A percentile compares a stretch with the other conserved stretches of the same genome.
Evolutionary conservation across 2,329 filamentous ascomycete species (phyloP).

Genomic region (Tolypocladium paradoxum): DNA sequence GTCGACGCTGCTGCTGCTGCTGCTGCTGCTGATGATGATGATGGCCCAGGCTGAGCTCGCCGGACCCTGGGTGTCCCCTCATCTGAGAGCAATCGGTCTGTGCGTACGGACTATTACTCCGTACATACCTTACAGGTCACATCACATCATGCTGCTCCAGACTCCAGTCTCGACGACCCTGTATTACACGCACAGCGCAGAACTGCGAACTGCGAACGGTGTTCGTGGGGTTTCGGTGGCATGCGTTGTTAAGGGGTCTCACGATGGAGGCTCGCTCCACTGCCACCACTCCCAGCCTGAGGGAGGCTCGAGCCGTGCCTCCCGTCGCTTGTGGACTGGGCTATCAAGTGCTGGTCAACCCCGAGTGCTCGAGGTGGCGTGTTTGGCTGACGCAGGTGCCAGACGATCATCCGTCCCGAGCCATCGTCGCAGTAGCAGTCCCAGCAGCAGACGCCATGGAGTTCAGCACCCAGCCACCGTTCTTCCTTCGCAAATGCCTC

Average conservation of each 20-base stretch:
- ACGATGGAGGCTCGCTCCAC: neutral
- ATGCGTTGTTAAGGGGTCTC: neutral
- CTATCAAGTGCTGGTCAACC: neutral
- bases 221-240: neutral
- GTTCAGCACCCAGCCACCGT: neutral
- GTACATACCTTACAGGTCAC: neutral
- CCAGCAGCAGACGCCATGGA: neutral
- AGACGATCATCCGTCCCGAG: neutral
- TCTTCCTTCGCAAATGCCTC: neutral
- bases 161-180: neutral
- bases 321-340: neutral
- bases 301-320: slow-evolving; percentile 2
- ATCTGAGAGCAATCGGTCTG: neutral
- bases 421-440: neutral
- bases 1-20: neutral
- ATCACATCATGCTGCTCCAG: neutral
- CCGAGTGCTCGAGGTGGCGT: too few relatives aligned
- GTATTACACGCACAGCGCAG: neutral
- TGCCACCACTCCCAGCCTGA: too few relatives aligned
- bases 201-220: neutral
- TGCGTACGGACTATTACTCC: too few relatives aligned
- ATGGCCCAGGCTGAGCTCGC: neutral
- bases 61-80: neutral
- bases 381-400: neutral
- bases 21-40: neutral